Conservation (phyloP, 1,284 basidiomycete genomes). For the Rhodotorula sp. region DNA sequence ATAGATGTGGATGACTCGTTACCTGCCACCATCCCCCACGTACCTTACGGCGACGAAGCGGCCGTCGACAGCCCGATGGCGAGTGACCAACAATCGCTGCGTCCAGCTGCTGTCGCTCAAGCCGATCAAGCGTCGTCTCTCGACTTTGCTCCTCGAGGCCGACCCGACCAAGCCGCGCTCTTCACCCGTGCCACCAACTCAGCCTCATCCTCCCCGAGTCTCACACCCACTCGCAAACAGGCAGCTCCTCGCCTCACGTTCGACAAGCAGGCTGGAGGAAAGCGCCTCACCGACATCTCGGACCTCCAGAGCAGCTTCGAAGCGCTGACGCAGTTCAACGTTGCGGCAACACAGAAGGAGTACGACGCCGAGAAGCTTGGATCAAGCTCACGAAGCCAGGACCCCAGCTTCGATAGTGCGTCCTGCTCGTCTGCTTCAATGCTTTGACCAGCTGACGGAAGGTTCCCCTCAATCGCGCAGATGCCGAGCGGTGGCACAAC, state of each 20-base stretch:
- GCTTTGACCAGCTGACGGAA: too few relatives aligned
- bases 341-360: constrained; percentile 14
- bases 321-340: constrained; percentile 6
- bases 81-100: not conserved
- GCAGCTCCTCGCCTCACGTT: not conserved
- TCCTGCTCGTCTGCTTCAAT: too few relatives aligned
- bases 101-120: too few relatives aligned
- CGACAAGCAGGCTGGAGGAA: not conserved
- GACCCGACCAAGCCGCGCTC: not conserved
- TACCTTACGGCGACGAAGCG: not conserved
- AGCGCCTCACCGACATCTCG: constrained; percentile 18
- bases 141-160: not conserved
- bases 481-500: constrained; percentile 1
- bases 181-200: not conserved
- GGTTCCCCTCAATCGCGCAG: not conserved
- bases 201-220: not conserved
- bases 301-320: constrained; percentile 12
- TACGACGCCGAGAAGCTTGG: constrained; percentile 7
- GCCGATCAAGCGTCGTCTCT: not conserved
- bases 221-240: not conserved
- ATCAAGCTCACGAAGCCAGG: not conserved
- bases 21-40: not conserved
- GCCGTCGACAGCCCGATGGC: too few relatives aligned
- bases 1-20: constrained; percentile 19
- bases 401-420: constrained; percentile 11